Evolutionary conservation across 306 rosid genomes (phyloP).

Genomic region (Cercis canadensis): DNA sequence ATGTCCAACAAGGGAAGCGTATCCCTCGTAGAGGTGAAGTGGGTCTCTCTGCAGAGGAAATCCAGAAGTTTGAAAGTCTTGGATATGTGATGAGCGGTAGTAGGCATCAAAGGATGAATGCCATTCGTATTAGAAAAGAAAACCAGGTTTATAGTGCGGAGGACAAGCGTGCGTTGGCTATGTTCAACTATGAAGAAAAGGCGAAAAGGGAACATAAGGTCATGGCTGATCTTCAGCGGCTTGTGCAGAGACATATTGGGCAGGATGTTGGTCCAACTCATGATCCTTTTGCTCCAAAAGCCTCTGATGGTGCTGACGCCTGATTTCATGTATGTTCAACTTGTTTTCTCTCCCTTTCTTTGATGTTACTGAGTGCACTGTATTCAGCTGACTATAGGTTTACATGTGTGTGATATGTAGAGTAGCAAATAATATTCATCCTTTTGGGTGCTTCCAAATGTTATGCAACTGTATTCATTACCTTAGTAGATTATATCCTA

Average conservation of each 20-base stretch:
- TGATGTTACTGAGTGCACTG: background rate
- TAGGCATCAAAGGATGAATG: conserved; percentile 99
- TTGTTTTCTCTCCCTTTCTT: conserved; percentile 8
- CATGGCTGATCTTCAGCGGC: conserved; percentile 96
- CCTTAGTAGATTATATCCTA: too few species aligned
- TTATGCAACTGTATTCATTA: too few species aligned
- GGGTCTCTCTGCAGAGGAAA: conserved; percentile 96
- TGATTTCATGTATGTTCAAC: conserved; percentile 50
- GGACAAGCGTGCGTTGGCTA: conserved; percentile 95
- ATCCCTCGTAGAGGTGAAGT: conserved; percentile 98
- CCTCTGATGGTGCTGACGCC: conserved; percentile 58
- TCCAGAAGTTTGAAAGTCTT: conserved; percentile 79
- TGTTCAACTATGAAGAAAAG: conserved; percentile 96
- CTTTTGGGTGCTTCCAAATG: too few species aligned
- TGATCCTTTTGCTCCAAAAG: conserved; percentile 75
- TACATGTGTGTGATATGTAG: too few species aligned
- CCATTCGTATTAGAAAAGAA: conserved; percentile 95
- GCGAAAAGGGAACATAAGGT: conserved; percentile 94
- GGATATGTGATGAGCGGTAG: conserved; percentile 99
- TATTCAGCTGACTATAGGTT: background rate
- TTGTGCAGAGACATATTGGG: conserved; percentile 95
- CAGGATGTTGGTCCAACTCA: conserved; percentile 98
- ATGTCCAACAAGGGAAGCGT: conserved; percentile 99
- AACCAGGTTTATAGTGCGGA: conserved; percentile 99
- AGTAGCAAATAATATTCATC: too few species aligned